Evolutionary conservation across 2,329 filamentous ascomycete genomes (phyloP).

Genomic region (Xylaria polymorpha): DNA sequence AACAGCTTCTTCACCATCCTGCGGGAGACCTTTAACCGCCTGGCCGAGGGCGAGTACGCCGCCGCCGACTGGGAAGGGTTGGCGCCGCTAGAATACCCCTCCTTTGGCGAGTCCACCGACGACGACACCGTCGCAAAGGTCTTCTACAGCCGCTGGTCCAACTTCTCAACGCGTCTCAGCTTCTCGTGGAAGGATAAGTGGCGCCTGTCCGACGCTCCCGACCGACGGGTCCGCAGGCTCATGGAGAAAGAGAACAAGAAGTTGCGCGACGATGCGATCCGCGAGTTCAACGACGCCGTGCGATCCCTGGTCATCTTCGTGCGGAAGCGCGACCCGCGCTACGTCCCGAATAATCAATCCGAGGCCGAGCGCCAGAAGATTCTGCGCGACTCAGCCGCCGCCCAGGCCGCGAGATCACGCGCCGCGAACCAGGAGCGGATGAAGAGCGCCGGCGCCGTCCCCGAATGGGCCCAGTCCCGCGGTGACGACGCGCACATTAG

Average conservation of each 20-base stretch:
- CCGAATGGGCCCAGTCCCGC: conserved; percentile 78
- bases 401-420: conserved; percentile 84
- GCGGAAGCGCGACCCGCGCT: conserved; percentile 90
- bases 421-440: conserved; percentile 83
- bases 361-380: conserved; percentile 83
- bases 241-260: conserved; percentile 98
- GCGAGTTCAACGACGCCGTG: conserved; percentile 94
- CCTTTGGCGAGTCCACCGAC: conserved; percentile 83
- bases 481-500: conserved; percentile 60
- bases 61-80: conserved; percentile 76
- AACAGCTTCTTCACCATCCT: conserved; percentile 88
- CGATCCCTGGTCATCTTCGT: conserved; percentile 87
- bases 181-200: conserved; percentile 93
- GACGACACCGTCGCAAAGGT: conserved; percentile 77
- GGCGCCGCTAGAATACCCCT: conserved; percentile 75
- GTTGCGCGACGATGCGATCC: conserved; percentile 80
- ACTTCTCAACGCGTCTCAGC: conserved; percentile 84
- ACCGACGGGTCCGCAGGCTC: conserved; percentile 80
- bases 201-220: conserved; percentile 84
- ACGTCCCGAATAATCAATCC: conserved; percentile 78
- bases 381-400: conserved; percentile 80
- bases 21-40: conserved; percentile 79
- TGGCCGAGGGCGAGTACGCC: conserved; percentile 82
- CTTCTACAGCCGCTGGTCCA: conserved; percentile 85
- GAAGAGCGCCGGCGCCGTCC: conserved; percentile 69